These are phyloP conservation scores for Apiospora aurea DNA, from an alignment of 2,329 filamentous ascomycete species.

Conservation along the genomic window DNA sequence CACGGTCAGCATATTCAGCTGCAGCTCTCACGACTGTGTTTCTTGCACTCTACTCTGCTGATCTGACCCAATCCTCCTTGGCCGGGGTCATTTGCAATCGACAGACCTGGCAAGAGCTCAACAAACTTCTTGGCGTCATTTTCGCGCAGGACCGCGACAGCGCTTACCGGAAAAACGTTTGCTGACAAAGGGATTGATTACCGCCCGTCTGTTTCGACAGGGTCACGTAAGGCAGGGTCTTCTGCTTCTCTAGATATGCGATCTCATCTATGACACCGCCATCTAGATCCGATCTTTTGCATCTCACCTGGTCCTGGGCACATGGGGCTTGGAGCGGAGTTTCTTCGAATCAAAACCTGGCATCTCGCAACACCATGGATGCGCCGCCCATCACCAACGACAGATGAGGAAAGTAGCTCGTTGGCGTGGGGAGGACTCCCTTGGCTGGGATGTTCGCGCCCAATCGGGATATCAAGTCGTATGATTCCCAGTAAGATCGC, in stretches of 20 bases:
- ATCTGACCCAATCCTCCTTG: too few relatives aligned
- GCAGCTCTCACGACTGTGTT: not conserved
- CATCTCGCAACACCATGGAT: constrained; percentile 3
- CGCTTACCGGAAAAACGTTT: not conserved
- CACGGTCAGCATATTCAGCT: not conserved
- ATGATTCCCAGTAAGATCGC: constrained; percentile 7
- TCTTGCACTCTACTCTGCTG: too few relatives aligned
- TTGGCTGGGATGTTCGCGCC: constrained; percentile 6
- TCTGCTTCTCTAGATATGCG: not conserved
- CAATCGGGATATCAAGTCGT: constrained; percentile 10
- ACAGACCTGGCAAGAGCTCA: not conserved
- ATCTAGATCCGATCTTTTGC: constrained; percentile 20
- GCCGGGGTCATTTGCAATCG: too few relatives aligned
- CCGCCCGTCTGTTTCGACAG: constrained; percentile 18
- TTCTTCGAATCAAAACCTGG: constrained; percentile 15
- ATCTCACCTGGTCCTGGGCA: constrained; percentile 3
- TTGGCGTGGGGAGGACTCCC: constrained; percentile 1
- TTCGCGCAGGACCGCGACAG: not conserved
- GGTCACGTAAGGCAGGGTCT: constrained; percentile 11
- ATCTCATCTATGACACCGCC: constrained; percentile 21
- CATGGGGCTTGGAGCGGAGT: constrained; percentile 16
- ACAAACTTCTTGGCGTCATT: too few relatives aligned
- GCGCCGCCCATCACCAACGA: constrained; percentile 15
- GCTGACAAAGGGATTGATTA: not conserved
- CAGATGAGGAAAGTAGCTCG: constrained; percentile 17